Evolutionary conservation across 176 grass and related monocot species (phyloP).

Genomic region (Echinochloa phyllopogon): DNA sequence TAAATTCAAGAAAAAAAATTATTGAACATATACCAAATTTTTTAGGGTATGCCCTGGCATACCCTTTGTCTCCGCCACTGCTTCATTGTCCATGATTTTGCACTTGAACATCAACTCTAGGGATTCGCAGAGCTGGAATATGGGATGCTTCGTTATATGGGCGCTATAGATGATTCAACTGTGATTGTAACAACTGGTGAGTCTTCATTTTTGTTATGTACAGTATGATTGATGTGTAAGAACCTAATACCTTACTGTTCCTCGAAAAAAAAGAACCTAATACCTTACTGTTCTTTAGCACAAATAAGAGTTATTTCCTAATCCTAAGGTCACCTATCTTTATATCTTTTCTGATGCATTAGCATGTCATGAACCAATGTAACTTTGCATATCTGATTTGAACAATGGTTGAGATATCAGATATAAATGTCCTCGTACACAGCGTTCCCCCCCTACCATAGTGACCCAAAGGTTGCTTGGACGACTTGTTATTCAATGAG

Average conservation of each 20-base stretch:
- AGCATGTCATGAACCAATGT: not conserved
- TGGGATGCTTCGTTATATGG: conserved; percentile 87
- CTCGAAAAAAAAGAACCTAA: not conserved
- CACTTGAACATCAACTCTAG: conserved; percentile 21
- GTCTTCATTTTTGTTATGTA: not conserved
- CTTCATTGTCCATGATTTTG: not conserved
- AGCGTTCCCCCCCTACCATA: no score
- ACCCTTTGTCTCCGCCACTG: no score
- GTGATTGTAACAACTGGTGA: conserved; percentile 81
- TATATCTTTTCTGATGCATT: not conserved
- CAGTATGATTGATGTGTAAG: conserved; percentile 13
- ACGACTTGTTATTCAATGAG: no score
- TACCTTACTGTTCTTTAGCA: not conserved
- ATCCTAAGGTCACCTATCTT: no score
- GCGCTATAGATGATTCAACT: conserved; percentile 80
- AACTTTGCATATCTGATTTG: not conserved
- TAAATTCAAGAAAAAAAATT: no score
- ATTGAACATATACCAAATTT: no score
- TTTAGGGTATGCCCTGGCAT: no score
- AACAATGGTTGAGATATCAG: not conserved
- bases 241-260: not conserved
- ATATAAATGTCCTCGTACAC: no score
- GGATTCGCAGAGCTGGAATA: conserved; percentile 96
- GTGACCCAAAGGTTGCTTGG: no score
- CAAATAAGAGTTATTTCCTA: not conserved